Conservation (phyloP, 768 basidiomycete species). For the Tulasnella sp. region DNA sequence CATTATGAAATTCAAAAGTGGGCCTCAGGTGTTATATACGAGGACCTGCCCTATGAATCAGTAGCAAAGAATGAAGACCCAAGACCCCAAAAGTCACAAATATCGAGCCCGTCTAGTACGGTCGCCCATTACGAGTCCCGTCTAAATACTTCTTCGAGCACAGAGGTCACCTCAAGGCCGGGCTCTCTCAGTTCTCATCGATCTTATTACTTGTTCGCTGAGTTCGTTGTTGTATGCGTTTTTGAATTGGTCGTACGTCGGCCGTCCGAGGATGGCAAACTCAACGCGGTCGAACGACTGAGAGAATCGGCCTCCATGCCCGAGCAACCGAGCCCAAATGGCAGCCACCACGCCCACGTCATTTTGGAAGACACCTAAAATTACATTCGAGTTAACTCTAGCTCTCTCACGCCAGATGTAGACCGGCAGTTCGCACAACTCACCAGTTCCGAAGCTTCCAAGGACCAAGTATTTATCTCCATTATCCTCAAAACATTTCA, state of each 20-base stretch:
- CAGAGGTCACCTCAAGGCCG: not conserved
- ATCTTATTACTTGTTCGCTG: not conserved
- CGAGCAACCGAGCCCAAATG: slow-evolving; percentile 63
- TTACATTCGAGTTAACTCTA: not conserved
- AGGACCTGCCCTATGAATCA: not conserved
- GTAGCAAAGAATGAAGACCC: not conserved
- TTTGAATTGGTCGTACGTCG: slow-evolving; percentile 48
- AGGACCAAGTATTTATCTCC: slow-evolving; percentile 59
- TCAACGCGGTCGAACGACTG: slow-evolving; percentile 58
- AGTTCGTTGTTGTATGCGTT: slow-evolving; percentile 37
- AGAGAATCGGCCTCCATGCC: slow-evolving; percentile 49
- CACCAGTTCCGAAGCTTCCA: slow-evolving; percentile 65
- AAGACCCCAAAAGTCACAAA: not conserved
- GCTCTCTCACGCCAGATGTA: not conserved
- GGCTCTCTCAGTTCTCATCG: not conserved
- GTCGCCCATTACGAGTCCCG: too few relatives aligned
- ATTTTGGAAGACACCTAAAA: slow-evolving; percentile 63
- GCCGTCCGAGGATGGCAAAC: slow-evolving; percentile 60
- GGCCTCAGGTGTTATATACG: not conserved
- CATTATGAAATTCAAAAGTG: not conserved
- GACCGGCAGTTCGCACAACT: not conserved
- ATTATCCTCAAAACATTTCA: slow-evolving; percentile 61
- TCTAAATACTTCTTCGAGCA: too few relatives aligned
- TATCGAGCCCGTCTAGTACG: not conserved
- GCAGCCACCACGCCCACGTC: slow-evolving; percentile 54